Percentiles rank a stretch among this genome's conserved stretches.
These are phyloP conservation scores for Syzygium aqueum DNA, from an alignment of 345 rosid genomes.

Conservation along the genomic window DNA sequence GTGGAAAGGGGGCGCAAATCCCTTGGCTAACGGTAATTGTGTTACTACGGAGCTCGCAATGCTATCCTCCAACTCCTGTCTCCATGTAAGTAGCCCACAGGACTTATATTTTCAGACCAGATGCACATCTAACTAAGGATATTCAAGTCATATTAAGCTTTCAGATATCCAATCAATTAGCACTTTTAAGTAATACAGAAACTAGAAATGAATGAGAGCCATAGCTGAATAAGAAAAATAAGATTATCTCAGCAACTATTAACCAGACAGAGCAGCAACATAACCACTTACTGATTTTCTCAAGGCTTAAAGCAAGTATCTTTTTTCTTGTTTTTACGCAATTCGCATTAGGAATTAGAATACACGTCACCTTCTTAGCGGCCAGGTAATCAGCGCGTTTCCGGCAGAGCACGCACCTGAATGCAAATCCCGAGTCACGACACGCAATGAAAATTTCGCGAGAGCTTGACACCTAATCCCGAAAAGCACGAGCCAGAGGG, in stretches of 20 bases:
- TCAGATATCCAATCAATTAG: neutral
- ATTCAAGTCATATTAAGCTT: neutral
- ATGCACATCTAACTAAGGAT: too few species aligned
- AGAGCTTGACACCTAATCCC: neutral
- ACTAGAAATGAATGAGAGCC: neutral
- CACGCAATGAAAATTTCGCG: neutral
- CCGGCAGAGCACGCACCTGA: conserved; percentile 83
- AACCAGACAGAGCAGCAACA: neutral
- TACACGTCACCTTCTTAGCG: conserved; percentile 49
- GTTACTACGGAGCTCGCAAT: neutral
- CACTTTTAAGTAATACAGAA: neutral
- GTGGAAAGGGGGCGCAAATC: neutral
- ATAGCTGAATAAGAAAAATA: neutral
- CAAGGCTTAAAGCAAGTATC: neutral
- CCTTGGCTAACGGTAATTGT: neutral
- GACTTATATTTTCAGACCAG: neutral
- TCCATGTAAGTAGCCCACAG: neutral
- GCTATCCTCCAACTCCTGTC: neutral
- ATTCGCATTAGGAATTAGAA: neutral
- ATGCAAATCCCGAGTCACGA: neutral
- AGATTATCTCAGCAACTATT: neutral
- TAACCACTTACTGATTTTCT: too few species aligned
- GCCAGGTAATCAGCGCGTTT: conserved; percentile 88
- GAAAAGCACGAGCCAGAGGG: neutral
- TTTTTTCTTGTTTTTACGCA: neutral